phyloP scores from a whole-genome alignment of 345 rosid genomes.

The Chamaenerion angustifolium region DNA sequence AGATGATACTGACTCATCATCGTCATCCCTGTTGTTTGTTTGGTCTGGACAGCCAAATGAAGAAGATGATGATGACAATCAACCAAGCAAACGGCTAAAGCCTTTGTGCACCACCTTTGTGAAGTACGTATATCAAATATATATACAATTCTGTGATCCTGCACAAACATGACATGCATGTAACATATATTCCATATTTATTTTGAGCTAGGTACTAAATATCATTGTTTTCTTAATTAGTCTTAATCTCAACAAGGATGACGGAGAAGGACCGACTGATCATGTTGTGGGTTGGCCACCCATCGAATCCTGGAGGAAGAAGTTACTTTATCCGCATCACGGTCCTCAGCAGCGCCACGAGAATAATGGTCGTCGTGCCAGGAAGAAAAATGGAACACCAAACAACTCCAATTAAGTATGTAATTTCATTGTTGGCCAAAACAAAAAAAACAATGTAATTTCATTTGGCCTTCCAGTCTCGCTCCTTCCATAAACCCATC shows the following conservation, averaged over 20 bases:
- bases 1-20: slow-evolving; percentile 11
- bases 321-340: slow-evolving; percentile 13
- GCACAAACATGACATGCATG: no score
- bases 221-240: neutral
- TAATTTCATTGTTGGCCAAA: no score
- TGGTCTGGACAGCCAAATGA: slow-evolving; percentile 45
- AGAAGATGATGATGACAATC: slow-evolving; percentile 21
- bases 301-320: slow-evolving; percentile 51
- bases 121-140: no score
- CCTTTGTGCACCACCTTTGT: slow-evolving; percentile 11
- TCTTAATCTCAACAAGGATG: no score
- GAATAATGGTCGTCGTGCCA: slow-evolving; percentile 4
- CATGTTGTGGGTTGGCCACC: slow-evolving; percentile 72
- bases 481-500: no score
- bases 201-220: neutral
- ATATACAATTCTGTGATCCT: no score
- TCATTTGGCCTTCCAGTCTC: no score
- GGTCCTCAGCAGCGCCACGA: slow-evolving; percentile 4
- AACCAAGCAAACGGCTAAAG: slow-evolving; percentile 8
- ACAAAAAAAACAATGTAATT: no score
- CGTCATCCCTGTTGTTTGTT: slow-evolving; percentile 11
- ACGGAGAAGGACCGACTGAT: slow-evolving; percentile 16
- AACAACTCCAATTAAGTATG: no score
- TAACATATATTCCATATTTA: no score
- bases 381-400: slow-evolving; percentile 10